Evolutionary conservation across 2,329 filamentous ascomycete genomes (phyloP), one percentile per base, ranked within the genome.

Genomic region (Scedosporium dehoogii): DNA sequence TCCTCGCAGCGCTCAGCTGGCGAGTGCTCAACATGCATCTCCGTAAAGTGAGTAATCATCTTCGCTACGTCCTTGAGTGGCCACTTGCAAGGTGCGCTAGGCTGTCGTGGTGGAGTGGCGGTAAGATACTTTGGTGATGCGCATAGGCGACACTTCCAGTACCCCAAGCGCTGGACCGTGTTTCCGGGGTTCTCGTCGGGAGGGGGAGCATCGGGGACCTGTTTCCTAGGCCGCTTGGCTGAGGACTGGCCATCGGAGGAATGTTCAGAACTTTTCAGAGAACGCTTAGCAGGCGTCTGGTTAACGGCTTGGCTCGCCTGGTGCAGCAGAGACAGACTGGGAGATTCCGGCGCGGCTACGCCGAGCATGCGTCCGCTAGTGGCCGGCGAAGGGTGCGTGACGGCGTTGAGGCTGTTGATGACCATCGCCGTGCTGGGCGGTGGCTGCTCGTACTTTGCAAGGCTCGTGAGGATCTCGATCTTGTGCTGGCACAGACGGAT

Each of bases 141-240:
- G 68, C 78, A 80, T 1, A 80, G 72, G 0, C 74, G 75, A 65
- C 78, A 80, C 64, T 75, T 75, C 78, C 78, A 79, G 67, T 73
- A 75, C 18, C 78, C 78, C n/a, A 78, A 70, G 2, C 78, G 76
- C 65, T 75, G 74, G 9, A 76, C 66, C 1, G 67, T 68, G 21
- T 63, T 70, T 58, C 25, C 60, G 6, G 42, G 46, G 61, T 60
- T 60, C 44, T 55, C 59, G 51, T 64, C 63, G 5, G 64, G 58
- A 29, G 58, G 65, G 6, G 63, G 64, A 16, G 67, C 63, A 21
- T 62, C 61, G 44, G 67, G 63, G n/a, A 65, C 62, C 42, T 65
- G 58, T 46, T 61, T 63, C 29, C 62, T 38, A 38, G 59, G 59
- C 29, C 62, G 44, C 44, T 63, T 65, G n/a, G 66, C 64, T 4